Evolutionary conservation across 2,329 filamentous ascomycete species (phyloP), one percentile per base, ranked within the genome.

Genomic region (Phialocephala subalpina): DNA sequence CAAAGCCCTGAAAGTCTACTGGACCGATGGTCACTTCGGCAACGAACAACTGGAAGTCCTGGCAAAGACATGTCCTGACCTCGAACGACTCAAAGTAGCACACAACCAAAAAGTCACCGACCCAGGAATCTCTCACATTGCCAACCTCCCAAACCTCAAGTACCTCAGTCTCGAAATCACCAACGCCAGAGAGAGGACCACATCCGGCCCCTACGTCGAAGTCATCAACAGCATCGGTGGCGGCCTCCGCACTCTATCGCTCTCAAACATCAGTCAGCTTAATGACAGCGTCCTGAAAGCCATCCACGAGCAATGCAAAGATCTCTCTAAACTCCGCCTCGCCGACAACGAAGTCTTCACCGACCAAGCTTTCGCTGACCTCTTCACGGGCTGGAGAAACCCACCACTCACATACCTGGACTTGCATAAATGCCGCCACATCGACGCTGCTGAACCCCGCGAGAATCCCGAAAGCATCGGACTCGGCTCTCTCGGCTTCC

Each of bases 301-400:
- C 0, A 90, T 97, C 64, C 91, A 93, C 76, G 79, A 85, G 6
- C 83, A 88, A 45, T 97, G 94, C 78, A 83, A 79, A 7, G 80
- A 82, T 1, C 83, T 98, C 18, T 78, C 77, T 61, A 97, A 97
- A 76, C 84, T 98, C 20, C 91, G 94, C 59, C 87, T 98, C 72
- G 91, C 90, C 0, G 89, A 93, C 70, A 97, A 93, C 77, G 86
- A 91, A 72, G 78, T 82, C 12, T 90, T 92, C 79, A 94, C 91
- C 0, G 94, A 98, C 76, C 83, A 83, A 3, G 93, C 86, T 2
- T 95, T 94, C 69, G 85, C 82, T 1, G 79, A 83, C 1, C 85
- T 98, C 11, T 97, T 97, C 78, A 87, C 81, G 0, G 80, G 83
- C 67, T 97, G 94, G 94, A 73, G 80, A 8, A 97, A 97, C 74